Evolutionary conservation across 2,329 filamentous ascomycete genomes (phyloP), one percentile per base, ranked within the genome.

Genomic region (Fusarium mexicanum): DNA sequence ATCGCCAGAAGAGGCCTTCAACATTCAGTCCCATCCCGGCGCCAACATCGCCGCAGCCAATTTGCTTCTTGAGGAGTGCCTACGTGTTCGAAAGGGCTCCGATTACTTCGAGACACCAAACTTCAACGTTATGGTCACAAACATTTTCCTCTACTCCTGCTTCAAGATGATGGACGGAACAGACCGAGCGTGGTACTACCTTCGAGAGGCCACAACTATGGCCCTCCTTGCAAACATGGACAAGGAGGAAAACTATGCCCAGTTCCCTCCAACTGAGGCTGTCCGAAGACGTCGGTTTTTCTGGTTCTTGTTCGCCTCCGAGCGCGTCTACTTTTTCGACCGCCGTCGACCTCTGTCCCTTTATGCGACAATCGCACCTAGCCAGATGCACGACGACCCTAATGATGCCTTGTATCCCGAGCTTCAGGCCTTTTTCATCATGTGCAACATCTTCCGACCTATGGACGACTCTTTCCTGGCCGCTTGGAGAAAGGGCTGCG

Each of bases 161-260:
- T 90, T 92, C 80, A 59, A 59, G 26, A 59, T 37, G 4, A n/a
- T 37, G 4, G 55, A 50, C 2, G 41, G 41, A 37, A n/a, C 41
- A 46, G 91, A 93, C 71, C 91, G 91, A 80, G 93, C 93, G 3
- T 96, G 93, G 93, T 95, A 91, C 79, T 91, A 94, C 79, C 85
- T 96, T 16, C 90, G 93, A 33, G 93, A 96, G 81, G 92, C 92
- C 11, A 92, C 91, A 4, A 95, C 93, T 11, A 86, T 96, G 81
- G 86, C 88, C 35, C 87, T 90, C 76, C 88, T 92, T 76, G 81
- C 85, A 35, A 86, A 86, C 61, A 88, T 92, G 88, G 86, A 88
- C 77, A 89, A 89, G 79, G 91, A 92, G 76, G 88, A 90, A 29
- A 84, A 87, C 14, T 94, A 94, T 78, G 75, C 86, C 48, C 86